phyloP scores from a whole-genome alignment of 192 early-diverging fungal species.

The Helicostylum pulchrum region DNA sequence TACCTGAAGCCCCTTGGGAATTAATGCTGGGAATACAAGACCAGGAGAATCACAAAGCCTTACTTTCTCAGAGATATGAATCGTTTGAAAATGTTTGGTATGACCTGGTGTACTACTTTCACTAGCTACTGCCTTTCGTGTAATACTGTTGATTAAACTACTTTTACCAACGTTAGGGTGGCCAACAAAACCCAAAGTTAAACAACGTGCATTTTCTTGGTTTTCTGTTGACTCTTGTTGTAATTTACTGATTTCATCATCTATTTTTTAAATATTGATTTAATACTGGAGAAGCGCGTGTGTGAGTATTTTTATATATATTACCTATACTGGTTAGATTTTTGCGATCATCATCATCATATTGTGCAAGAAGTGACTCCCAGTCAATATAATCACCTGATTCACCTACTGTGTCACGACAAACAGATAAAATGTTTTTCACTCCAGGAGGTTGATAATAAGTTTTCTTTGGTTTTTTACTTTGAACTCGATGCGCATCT shows the following conservation, averaged over 20 bases:
- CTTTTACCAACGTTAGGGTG: slow-evolving; percentile 94
- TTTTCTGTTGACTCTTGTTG: slow-evolving; percentile 29
- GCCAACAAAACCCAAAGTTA: slow-evolving; percentile 77
- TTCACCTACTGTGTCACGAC: slow-evolving; percentile 67
- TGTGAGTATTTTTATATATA: slow-evolving; percentile 20
- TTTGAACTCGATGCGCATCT: slow-evolving; percentile 50
- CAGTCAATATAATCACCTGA: slow-evolving; percentile 63
- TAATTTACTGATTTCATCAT: slow-evolving; percentile 28
- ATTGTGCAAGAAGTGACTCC: slow-evolving; percentile 57
- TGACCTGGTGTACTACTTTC: slow-evolving; percentile 88
- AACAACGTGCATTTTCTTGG: slow-evolving; percentile 40
- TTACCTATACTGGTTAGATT: slow-evolving; percentile 32
- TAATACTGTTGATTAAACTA: slow-evolving; percentile 87
- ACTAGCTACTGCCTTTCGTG: slow-evolving; percentile 82
- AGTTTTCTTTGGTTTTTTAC: slow-evolving; percentile 52
- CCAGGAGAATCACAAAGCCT: slow-evolving; percentile 95
- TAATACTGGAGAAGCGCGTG: too few relatives aligned
- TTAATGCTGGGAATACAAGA: slow-evolving; percentile 85
- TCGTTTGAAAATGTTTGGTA: slow-evolving; percentile 98
- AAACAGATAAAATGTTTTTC: slow-evolving; percentile 62
- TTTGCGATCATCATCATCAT: slow-evolving; percentile 29
- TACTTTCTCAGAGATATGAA: slow-evolving; percentile 77
- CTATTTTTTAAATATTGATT: neutral
- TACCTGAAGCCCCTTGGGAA: slow-evolving; percentile 78
- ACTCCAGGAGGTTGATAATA: slow-evolving; percentile 67